These are phyloP conservation scores for Taiwanofungus camphoratus DNA, from an alignment of 1,284 basidiomycete genomes.

Conservation along the genomic window DNA sequence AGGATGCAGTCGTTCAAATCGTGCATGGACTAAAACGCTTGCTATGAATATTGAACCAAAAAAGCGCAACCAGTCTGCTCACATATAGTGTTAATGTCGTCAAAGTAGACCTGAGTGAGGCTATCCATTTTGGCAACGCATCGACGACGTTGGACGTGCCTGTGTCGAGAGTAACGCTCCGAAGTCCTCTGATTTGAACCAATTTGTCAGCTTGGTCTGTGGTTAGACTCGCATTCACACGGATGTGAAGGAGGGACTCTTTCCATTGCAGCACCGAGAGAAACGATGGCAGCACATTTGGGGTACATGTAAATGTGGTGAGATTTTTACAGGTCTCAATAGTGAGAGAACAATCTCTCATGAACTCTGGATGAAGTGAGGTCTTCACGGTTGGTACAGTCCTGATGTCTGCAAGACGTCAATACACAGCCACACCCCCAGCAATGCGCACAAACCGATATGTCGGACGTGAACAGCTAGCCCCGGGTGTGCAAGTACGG, in stretches of 20 bases:
- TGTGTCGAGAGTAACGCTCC: slow-evolving; percentile 45
- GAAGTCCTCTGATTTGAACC: slow-evolving; percentile 35
- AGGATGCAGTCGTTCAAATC: slow-evolving; percentile 49
- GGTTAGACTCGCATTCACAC: slow-evolving; percentile 44
- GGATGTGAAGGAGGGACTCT: slow-evolving; percentile 38
- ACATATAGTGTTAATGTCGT: slow-evolving; percentile 54
- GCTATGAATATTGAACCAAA: neutral
- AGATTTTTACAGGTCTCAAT: slow-evolving; percentile 47
- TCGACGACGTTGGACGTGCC: slow-evolving; percentile 59
- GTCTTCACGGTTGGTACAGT: slow-evolving; percentile 33
- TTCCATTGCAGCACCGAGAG: slow-evolving; percentile 41
- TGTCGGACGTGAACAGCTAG: slow-evolving; percentile 52
- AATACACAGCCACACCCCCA: neutral
- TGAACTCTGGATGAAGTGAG: slow-evolving; percentile 40
- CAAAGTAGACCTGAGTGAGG: slow-evolving; percentile 36
- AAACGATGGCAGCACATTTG: slow-evolving; percentile 42
- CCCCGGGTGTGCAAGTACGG: slow-evolving; percentile 43
- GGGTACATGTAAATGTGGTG: slow-evolving; percentile 48
- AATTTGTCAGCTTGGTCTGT: slow-evolving; percentile 42
- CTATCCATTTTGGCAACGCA: slow-evolving; percentile 48
- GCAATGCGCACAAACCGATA: slow-evolving; percentile 38
- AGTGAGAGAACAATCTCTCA: slow-evolving; percentile 44
- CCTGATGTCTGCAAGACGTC: slow-evolving; percentile 44
- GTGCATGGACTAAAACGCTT: slow-evolving; percentile 39
- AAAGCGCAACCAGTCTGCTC: slow-evolving; percentile 19